A percentile compares a stretch with the other conserved stretches of the same genome.
These are phyloP conservation scores for Didymella arachidicola DNA, from an alignment of 2,329 filamentous ascomycete genomes.

Conservation along the genomic window DNA sequence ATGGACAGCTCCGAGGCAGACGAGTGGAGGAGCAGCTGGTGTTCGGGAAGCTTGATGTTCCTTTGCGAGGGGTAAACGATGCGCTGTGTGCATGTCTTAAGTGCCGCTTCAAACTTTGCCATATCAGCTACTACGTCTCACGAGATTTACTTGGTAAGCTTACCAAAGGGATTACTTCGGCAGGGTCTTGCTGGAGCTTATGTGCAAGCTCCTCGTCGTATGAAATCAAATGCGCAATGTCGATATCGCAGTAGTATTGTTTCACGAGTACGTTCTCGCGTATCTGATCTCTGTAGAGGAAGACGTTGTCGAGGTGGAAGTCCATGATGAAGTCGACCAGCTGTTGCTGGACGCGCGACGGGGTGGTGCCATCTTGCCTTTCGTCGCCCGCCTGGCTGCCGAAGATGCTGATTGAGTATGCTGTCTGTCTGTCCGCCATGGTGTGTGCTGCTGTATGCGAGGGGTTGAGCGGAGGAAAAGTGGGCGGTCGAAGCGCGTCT, in stretches of 20 bases:
- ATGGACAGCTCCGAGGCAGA: constrained; percentile 91
- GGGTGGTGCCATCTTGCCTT: constrained; percentile 41
- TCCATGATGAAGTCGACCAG: constrained; percentile 91
- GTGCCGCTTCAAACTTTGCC: constrained; percentile 82
- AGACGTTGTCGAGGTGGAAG: constrained; percentile 92
- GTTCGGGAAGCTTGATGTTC: constrained; percentile 77
- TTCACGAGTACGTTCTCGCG: constrained; percentile 93
- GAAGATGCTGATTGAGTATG: constrained; percentile 85
- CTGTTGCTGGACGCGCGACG: constrained; percentile 69
- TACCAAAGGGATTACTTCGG: constrained; percentile 90
- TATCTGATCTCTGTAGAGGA: constrained; percentile 96
- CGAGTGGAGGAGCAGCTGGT: constrained; percentile 94
- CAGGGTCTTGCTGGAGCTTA: constrained; percentile 85
- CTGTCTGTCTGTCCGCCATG: constrained; percentile 76
- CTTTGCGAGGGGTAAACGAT: constrained; percentile 85
- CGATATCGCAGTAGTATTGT: constrained; percentile 94
- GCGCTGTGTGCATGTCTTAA: constrained; percentile 89
- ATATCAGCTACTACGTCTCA: constrained; percentile 24
- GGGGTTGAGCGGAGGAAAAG: constrained; percentile 22
- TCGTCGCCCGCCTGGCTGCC: constrained; percentile 53
- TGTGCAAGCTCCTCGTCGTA: constrained; percentile 96
- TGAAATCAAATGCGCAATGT: constrained; percentile 93
- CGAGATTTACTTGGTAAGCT: constrained; percentile 35
- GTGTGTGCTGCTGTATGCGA: constrained; percentile 25
- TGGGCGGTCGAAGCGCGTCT: constrained; percentile 30